Conservation (phyloP, 768 basidiomycete genomes). For the Pisolithus orientalis region DNA sequence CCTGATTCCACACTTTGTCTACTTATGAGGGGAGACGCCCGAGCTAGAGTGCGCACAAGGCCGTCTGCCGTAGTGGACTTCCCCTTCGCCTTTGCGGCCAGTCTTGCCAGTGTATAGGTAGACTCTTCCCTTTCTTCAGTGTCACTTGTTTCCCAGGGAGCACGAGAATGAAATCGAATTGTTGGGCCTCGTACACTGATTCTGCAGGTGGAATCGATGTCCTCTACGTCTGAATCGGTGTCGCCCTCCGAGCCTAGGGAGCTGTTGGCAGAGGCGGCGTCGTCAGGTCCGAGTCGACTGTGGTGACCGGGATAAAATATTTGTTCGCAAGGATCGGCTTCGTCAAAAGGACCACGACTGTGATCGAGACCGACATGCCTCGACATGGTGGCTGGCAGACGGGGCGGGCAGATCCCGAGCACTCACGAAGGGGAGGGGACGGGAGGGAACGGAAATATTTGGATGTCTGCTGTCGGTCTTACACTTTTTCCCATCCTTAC, state of each 20-base stretch:
- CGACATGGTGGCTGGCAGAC: no score
- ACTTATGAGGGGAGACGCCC: slow-evolving; percentile 35
- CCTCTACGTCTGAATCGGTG: slow-evolving; percentile 30
- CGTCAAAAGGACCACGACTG: no score
- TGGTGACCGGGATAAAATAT: slow-evolving; percentile 33
- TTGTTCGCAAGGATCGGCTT: slow-evolving; percentile 17
- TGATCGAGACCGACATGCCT: no score
- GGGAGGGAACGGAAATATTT: no score
- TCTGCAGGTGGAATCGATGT: slow-evolving; percentile 41
- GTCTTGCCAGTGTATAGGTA: slow-evolving; percentile 28
- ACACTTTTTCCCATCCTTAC: no score
- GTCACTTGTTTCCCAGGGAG: slow-evolving; percentile 73
- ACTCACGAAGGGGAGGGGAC: no score
- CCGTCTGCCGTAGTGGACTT: slow-evolving; percentile 28
- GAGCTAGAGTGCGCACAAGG: slow-evolving; percentile 41
- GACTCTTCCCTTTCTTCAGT: slow-evolving; percentile 40
- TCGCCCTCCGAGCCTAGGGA: slow-evolving; percentile 32
- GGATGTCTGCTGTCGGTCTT: no score
- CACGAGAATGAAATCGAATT: slow-evolving; percentile 74
- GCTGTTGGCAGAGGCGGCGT: slow-evolving; percentile 28
- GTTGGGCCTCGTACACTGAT: slow-evolving; percentile 78
- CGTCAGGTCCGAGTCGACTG: slow-evolving; percentile 51
- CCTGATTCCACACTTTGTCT: slow-evolving; percentile 65
- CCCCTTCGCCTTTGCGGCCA: slow-evolving; percentile 24
- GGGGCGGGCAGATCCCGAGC: no score